Base-by-base conservation (phyloP, 768 basidiomycete species). In the Boletus reticulatus region DNA sequence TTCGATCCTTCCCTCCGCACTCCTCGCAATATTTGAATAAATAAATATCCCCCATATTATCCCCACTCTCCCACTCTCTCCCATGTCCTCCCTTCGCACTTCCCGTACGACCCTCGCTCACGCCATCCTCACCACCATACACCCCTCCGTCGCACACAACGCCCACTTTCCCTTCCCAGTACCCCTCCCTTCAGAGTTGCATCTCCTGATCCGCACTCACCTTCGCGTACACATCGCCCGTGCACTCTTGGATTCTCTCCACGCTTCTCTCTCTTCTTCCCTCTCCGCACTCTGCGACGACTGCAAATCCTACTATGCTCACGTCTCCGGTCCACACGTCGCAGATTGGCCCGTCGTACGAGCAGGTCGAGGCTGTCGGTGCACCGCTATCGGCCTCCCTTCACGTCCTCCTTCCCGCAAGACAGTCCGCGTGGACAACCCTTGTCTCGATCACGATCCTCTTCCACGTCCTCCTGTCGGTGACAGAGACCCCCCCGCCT, bases 301-400 rank as follows among this genome's bases (percentile, higher is more conserved):
- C 53, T 82, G 80, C 66, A 70, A 74, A 59, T 71, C 76, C 19
- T 83, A 80, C 63, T 77, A 83, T 62, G 66, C 78, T 20, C 79
- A 82, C 54, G 79, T 84, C 24, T 84, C 77, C 57, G 82, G 82
- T 1, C 71, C 72, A 31, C 76, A 79, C 56, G 70, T 83, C 10
- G 81, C 78, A 65, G 73, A 78, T 44, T 84, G 82, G 82, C 78
- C 79, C 43, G 76, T 80, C 52, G 78, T 81, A 51, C 75, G 72
- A 45, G 67, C 63, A 39, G 69, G 67, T 8, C 74, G 80, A 2
- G 73, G 78, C 16, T 84, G 83, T 62, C 70, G 70, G n/a, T 84
- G 82, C 62, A 53, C 63, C 41, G 62, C 66, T 41, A 60, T 67
- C 48, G 65, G 63, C n/a, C 56, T 60, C 46, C 44, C 57, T 39